Evolutionary conservation across 2,329 filamentous ascomycete genomes (phyloP).

Genomic region (Byssochlamys sp.): DNA sequence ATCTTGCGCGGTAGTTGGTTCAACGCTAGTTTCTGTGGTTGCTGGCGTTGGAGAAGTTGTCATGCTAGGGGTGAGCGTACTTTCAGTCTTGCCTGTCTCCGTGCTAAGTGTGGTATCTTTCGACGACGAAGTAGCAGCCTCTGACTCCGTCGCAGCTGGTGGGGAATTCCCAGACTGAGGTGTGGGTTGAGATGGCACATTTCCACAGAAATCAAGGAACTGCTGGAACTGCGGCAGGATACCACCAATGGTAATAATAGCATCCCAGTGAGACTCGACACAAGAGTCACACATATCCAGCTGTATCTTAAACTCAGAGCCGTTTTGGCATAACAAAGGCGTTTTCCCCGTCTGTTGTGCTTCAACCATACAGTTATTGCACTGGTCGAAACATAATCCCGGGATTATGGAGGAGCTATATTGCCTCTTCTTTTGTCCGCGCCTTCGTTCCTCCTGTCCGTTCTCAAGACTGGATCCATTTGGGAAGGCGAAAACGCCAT

Average conservation of each 20-base stretch:
- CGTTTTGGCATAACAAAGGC: background rate
- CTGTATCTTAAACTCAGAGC: background rate
- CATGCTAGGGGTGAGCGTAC: background rate
- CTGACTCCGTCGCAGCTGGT: background rate
- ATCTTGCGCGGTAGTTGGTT: background rate
- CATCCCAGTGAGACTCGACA: background rate
- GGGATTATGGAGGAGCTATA: slow-evolving; percentile 34
- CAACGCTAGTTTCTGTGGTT: background rate
- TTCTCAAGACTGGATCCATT: background rate
- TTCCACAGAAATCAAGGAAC: background rate
- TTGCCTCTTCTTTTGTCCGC: slow-evolving; percentile 4
- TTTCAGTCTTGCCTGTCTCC: background rate
- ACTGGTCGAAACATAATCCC: slow-evolving; percentile 41
- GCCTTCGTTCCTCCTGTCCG: background rate
- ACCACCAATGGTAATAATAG: background rate
- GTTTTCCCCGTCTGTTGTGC: slow-evolving; percentile 41
- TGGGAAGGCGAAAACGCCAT: slow-evolving; percentile 48
- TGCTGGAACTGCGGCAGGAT: background rate
- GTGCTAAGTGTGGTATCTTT: background rate
- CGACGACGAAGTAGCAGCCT: background rate
- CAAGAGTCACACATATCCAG: background rate
- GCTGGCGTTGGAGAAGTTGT: background rate
- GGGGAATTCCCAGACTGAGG: background rate
- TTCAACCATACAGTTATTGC: slow-evolving; percentile 42
- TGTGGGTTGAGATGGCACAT: background rate